Evolutionary conservation across 2,329 filamentous ascomycete genomes (phyloP).

Genomic region (Calonectria henricotiae): DNA sequence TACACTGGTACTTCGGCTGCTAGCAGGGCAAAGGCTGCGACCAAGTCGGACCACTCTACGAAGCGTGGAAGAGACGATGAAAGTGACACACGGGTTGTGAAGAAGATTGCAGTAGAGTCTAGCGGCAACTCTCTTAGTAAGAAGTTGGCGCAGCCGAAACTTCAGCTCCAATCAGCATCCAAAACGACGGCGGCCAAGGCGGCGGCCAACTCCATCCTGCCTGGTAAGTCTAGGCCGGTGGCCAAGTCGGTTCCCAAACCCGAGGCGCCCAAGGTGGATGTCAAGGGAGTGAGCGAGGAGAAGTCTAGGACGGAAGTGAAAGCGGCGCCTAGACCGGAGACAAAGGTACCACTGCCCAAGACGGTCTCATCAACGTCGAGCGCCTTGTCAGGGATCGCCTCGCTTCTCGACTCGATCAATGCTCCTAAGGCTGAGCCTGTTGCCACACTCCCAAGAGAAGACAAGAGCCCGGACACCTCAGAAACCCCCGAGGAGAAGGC

Average conservation of each 20-base stretch:
- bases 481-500: constrained; percentile 80
- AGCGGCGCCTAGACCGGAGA: constrained; percentile 51
- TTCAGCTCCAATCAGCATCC: constrained; percentile 52
- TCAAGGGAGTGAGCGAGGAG: constrained; percentile 53
- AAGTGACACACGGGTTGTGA: constrained; percentile 59
- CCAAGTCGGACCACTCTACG: constrained; percentile 54
- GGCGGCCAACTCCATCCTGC: constrained; percentile 59
- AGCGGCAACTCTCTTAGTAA: constrained; percentile 59
- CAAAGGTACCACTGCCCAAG: constrained; percentile 54
- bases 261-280: constrained; percentile 51
- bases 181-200: constrained; percentile 56
- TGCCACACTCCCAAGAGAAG: constrained; percentile 69
- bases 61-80: constrained; percentile 63
- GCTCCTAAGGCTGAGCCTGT: constrained; percentile 60
- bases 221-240: constrained; percentile 66
- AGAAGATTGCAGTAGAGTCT: constrained; percentile 63
- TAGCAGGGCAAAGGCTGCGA: constrained; percentile 57
- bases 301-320: constrained; percentile 55
- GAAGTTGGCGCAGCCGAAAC: constrained; percentile 60
- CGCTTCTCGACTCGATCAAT: constrained; percentile 69
- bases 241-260: constrained; percentile 62
- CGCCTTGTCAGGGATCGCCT: constrained; percentile 68
- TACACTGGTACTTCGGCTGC: constrained; percentile 61
- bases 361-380: constrained; percentile 55
- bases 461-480: constrained; percentile 64